phyloP scores from a whole-genome alignment of 225 moss, liverwort and hornwort genomes.

The Ulota crispa region DNA sequence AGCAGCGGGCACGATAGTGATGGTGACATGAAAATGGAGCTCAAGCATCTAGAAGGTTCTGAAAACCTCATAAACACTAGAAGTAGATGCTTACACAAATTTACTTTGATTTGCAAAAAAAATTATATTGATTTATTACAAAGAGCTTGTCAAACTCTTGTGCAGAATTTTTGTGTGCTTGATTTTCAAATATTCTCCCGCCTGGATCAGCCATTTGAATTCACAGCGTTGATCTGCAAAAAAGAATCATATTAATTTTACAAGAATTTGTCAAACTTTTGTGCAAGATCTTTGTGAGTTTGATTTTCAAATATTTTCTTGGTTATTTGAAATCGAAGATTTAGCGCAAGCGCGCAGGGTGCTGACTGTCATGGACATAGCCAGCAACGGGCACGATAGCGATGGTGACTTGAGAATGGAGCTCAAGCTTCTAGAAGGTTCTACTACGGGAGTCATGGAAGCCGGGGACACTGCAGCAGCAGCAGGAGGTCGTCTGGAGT shows the following conservation, averaged over 20 bases:
- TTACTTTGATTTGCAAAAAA: no score
- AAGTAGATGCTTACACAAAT: no score
- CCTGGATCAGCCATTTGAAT: background rate
- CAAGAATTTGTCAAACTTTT: no score
- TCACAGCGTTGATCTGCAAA: background rate
- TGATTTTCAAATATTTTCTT: no score
- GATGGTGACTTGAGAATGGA: constrained; percentile 19
- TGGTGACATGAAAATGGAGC: constrained; percentile 18
- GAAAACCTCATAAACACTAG: no score
- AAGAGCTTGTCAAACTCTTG: background rate
- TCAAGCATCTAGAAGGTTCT: background rate
- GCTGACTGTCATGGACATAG: constrained; percentile 24
- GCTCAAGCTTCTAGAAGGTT: background rate
- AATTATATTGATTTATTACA: no score
- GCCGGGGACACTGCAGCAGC: background rate
- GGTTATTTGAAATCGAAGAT: no score
- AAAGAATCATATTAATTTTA: no score
- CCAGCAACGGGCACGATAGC: background rate
- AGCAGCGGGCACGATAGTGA: constrained; percentile 3
- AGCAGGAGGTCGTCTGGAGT: constrained; percentile 20
- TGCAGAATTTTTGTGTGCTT: background rate
- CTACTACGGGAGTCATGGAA: background rate
- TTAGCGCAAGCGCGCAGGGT: rapidly evolving
- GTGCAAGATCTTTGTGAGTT: no score
- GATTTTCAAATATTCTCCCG: background rate